A percentile compares a stretch with the other conserved stretches of the same genome.
These are phyloP conservation scores for Penicillium sp. DNA, from an alignment of 2,329 filamentous ascomycete species.

Conservation along the genomic window DNA sequence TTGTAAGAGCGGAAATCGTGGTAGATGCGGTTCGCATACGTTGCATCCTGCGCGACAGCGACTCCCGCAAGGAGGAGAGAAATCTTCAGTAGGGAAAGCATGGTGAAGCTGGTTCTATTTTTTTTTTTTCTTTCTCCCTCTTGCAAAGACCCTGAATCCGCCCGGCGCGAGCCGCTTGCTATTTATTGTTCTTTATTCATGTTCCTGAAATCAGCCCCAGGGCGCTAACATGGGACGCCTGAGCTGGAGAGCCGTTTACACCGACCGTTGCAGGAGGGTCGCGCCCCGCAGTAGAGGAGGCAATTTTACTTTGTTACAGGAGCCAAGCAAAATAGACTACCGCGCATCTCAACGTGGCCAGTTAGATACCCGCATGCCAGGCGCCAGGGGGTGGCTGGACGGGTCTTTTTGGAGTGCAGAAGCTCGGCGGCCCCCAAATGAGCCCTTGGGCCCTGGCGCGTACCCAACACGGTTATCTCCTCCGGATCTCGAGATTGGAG, in stretches of 20 bases:
- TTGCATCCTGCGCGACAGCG: neutral
- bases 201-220: neutral
- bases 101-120: neutral
- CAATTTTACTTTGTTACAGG: neutral
- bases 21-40: slow-evolving; percentile 4
- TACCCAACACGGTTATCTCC: too few species aligned
- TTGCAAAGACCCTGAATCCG: neutral
- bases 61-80: neutral
- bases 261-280: neutral
- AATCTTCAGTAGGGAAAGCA: neutral
- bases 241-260: neutral
- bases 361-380: neutral
- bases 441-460: too few species aligned
- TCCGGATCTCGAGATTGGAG: too few species aligned
- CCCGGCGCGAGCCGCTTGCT: neutral
- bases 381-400: neutral
- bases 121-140: neutral
- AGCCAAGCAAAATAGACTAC: neutral
- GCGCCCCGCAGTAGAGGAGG: neutral
- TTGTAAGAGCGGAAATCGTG: slow-evolving; percentile 9
- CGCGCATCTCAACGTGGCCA: neutral
- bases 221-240: neutral
- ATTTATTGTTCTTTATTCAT: neutral
- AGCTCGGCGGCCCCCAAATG: neutral
- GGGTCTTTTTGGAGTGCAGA: neutral